Base-by-base conservation (phyloP, 495 filamentous ascomycete species). In the Aspergillus biplanus region DNA sequence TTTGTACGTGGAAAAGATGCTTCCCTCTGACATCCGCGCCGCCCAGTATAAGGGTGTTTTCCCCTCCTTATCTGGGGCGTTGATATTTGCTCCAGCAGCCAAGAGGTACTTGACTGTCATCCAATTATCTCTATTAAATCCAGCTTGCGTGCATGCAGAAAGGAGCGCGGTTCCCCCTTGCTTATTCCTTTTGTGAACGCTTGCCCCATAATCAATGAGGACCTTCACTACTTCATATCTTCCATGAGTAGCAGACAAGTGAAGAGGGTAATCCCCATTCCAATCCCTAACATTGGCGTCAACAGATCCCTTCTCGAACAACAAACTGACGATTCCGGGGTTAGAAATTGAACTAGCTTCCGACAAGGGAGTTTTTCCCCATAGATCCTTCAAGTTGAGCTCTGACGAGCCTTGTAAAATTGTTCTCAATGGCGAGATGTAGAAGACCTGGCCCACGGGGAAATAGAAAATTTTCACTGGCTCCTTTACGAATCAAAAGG, bases 241-340 rank as follows among this genome's bases (percentile, higher is more conserved):
- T 31, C 39, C 56, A 9, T 27, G n/a, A 8, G 35, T n/a, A 6
- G 16, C 42, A 5, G 56, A 39, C 42, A 15, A 7, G 6, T 46
- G 37, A 2, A 58, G 27, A 1, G 56, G 27, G 15, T 42, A 33
- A 15, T 12, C 12, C 13, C 44, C 56, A 3, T 8, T n/a, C 1
- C 13, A 9, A 31, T 50, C 56, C 4, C 9, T 1, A 15, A 49
- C 9, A 33, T 48, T 18, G 21, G 37, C 32, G 11, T 59, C 44
- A 1, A 47, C 44, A 9, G n/a, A n/a, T n/a, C n/a, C 56, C 46
- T n/a, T 31, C 15, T 50, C 27, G 42, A 50, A 7, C 56, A 59
- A 42, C 15, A 8, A 42, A 42, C 37, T n/a, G n/a, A n/a, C n/a
- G n/a, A n/a, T n/a, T n/a, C n/a, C n/a, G n/a, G n/a, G n/a, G n/a